Conservation (phyloP, 345 rosid species). For the Salix exigua region DNA sequence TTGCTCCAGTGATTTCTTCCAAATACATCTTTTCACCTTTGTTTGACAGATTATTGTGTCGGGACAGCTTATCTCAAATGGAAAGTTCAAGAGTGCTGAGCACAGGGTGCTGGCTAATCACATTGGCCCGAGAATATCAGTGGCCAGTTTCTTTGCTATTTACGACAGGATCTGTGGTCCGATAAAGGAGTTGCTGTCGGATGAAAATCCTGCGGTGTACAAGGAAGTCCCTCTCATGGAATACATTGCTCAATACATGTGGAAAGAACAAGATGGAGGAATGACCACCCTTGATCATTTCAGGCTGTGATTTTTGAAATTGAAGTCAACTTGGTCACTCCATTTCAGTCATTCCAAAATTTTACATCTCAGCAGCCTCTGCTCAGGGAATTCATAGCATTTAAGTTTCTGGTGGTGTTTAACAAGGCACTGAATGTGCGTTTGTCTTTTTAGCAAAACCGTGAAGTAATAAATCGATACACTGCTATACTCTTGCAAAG, state of each 20-base stretch:
- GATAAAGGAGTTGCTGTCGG: constrained; percentile 14
- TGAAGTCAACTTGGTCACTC: too few species aligned
- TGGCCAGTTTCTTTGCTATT: constrained; percentile 18
- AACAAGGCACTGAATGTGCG: too few species aligned
- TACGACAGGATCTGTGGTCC: constrained; percentile 18
- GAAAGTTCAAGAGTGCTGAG: constrained; percentile 17
- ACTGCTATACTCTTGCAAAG: too few species aligned
- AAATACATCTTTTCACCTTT: background rate
- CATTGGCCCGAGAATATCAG: constrained; percentile 24
- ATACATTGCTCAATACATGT: background rate
- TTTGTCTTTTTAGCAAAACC: too few species aligned
- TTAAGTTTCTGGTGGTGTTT: too few species aligned
- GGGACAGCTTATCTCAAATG: constrained; percentile 19
- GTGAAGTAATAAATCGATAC: too few species aligned
- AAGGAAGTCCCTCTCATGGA: constrained; percentile 5
- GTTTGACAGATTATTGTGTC: background rate
- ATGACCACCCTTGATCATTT: background rate
- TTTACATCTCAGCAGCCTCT: too few species aligned
- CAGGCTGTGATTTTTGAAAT: background rate
- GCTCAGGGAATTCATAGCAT: too few species aligned
- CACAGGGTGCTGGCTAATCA: constrained; percentile 25
- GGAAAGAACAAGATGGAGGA: background rate
- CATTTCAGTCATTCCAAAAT: too few species aligned
- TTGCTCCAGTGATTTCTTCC: background rate
- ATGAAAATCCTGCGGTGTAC: constrained; percentile 22